Percentiles rank a stretch among this genome's conserved stretches.
phyloP scores from a whole-genome alignment of 1,139 yeast genomes.

The Protomyces arabidopsidicola region DNA sequence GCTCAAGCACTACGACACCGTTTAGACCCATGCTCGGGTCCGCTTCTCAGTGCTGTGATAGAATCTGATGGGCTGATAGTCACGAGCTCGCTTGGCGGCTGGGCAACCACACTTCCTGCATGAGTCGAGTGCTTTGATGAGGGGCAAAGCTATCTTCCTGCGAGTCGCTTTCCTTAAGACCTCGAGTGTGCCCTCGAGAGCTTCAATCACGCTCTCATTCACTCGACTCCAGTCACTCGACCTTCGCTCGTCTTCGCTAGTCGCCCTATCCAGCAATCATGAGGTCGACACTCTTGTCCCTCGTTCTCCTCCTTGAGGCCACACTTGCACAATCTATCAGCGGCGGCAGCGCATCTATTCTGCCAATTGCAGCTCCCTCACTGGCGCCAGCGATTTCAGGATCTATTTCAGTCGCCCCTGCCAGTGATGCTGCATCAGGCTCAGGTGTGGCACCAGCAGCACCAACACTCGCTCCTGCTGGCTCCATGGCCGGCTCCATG shows the following conservation, averaged over 20 bases:
- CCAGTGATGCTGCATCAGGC: not conserved
- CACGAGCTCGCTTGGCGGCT: not conserved
- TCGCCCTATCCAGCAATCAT: not conserved
- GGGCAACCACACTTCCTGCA: not conserved
- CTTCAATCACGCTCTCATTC: not conserved
- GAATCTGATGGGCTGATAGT: not conserved
- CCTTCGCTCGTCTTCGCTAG: no score
- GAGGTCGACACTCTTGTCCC: not conserved
- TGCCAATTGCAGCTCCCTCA: not conserved
- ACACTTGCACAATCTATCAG: not conserved
- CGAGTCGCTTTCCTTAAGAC: not conserved
- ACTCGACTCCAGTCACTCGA: not conserved
- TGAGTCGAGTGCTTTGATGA: no score
- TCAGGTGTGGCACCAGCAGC: not conserved
- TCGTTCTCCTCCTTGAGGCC: not conserved
- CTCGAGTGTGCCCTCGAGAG: not conserved
- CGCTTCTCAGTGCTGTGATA: not conserved
- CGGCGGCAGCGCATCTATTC: not conserved
- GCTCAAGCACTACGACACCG: not conserved
- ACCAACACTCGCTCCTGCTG: not conserved
- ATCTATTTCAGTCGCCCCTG: not conserved
- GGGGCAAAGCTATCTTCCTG: no score
- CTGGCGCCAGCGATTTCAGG: not conserved
- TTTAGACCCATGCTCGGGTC: not conserved
- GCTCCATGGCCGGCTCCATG: not conserved